phyloP scores from a whole-genome alignment of 306 rosid genomes.

The Sicyos edulis region DNA sequence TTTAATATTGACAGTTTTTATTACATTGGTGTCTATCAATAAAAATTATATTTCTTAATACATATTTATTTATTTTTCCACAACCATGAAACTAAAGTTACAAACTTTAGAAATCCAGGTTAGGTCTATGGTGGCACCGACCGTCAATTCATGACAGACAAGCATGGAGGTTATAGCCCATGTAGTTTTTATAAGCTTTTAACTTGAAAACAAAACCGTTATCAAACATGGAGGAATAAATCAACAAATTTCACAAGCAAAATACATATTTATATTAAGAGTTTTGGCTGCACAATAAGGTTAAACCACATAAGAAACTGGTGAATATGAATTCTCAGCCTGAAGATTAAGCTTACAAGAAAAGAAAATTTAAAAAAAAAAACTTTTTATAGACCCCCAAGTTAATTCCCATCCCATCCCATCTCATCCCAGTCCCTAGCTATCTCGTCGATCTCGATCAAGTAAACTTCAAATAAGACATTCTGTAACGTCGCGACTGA shows the following conservation, averaged over 20 bases:
- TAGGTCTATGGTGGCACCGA: too few relatives aligned
- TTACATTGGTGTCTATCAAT: too few relatives aligned
- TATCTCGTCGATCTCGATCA: neutral
- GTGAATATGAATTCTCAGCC: neutral
- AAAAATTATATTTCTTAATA: too few relatives aligned
- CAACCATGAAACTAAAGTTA: too few relatives aligned
- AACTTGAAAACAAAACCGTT: too few relatives aligned
- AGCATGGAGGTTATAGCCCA: too few relatives aligned
- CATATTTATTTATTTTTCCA: too few relatives aligned
- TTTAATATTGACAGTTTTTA: too few relatives aligned
- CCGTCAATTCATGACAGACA: too few relatives aligned
- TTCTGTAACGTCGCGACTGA: neutral
- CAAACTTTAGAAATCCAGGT: too few relatives aligned
- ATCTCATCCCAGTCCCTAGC: neutral
- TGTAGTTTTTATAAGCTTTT: too few relatives aligned
- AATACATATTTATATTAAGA: conserved; percentile 13
- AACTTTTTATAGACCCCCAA: neutral
- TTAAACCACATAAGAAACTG: neutral
- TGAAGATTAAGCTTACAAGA: neutral
- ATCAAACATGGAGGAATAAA: neutral
- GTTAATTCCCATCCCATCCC: conserved; percentile 11
- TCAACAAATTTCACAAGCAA: neutral
- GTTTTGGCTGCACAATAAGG: conserved; percentile 15
- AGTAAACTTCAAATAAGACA: conserved; percentile 10
- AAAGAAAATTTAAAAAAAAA: neutral